A percentile compares a stretch with the other conserved stretches of the same genome.
These are phyloP conservation scores for Notholithocarpus densiflorus DNA, from an alignment of 306 rosid genomes.

Conservation along the genomic window DNA sequence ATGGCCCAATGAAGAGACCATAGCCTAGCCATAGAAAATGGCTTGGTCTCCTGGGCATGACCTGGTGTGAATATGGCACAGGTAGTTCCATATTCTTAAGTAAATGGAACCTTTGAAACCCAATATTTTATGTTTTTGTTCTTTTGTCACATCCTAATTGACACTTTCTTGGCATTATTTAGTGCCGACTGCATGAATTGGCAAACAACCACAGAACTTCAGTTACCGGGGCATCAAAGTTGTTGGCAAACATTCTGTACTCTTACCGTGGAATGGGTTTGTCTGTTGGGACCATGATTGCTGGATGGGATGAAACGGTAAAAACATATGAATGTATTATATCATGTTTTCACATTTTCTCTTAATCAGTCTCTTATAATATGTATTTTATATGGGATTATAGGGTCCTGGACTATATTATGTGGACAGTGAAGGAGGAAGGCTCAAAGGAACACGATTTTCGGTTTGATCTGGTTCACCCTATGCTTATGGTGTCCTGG, in stretches of 20 bases:
- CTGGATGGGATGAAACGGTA: slow-evolving; percentile 99
- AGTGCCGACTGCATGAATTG: slow-evolving; percentile 90
- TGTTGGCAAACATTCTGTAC: slow-evolving; percentile 90
- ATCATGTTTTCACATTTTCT: neutral
- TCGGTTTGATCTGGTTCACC: slow-evolving; percentile 99
- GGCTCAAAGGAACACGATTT: slow-evolving; percentile 89
- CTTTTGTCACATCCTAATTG: slow-evolving; percentile 3
- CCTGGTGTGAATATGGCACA: neutral
- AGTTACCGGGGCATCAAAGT: slow-evolving; percentile 94
- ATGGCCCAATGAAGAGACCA: neutral
- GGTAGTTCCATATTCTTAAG: neutral
- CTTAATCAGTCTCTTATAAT: neutral
- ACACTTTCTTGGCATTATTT: neutral
- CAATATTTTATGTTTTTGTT: neutral
- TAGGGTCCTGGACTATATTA: slow-evolving; percentile 97
- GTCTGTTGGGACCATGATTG: slow-evolving; percentile 98
- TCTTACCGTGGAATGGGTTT: slow-evolving; percentile 97
- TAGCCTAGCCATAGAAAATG: neutral
- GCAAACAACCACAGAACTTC: slow-evolving; percentile 93
- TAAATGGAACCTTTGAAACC: neutral
- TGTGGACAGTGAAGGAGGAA: slow-evolving; percentile 97
- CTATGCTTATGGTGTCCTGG: slow-evolving; percentile 94
- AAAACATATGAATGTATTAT: neutral
- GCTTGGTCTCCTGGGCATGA: neutral
- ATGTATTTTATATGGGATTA: slow-evolving; percentile 6